Base-by-base conservation (phyloP, 306 rosid species). In the Bauhinia variegata region DNA sequence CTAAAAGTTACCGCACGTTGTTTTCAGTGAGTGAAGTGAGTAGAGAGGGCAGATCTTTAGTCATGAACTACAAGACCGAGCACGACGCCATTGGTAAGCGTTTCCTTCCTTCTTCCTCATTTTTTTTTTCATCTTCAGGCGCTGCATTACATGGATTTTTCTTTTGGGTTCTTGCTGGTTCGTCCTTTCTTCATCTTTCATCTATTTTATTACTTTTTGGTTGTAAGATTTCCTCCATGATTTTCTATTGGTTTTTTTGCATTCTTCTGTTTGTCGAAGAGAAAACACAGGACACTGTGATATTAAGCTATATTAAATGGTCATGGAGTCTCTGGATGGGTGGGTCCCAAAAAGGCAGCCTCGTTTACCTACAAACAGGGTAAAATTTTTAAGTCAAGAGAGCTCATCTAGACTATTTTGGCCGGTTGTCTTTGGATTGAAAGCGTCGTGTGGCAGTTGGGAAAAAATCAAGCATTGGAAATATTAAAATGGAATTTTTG, bases 41-140 rank as follows among this genome's bases (percentile, higher is more conserved):
- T 36, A 36, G 41, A 6, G 9, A 5, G 8, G 41, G 41, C 28
- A 2, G 28, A 23, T 23, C 28, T 2, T 36, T 9, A 36, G 41
- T 4, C 41, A 42, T 42, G 48, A 14, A 42, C 17, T 47, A n/a
- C 31, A 59, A 9, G 59, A 49, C 34, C 14, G 42, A 64, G 15
- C 77, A 65, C 57, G 61, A 41, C 58, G 14, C 63, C 50, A 6
- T 60, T 28, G 80, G 84, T 79, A 79, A 74, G 18, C 31, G 10
- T 18, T 23, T 23, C 28, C 28, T 23, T 23, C 28, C 28, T 23
- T 23, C 28, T 23, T 23, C 28, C 28, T 1, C 28, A 1, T 23
- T 23, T 23, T 23, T 23, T 23, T 23, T 23, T 23, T 23, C 28
- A 2, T 23, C 2, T 23, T 23, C 28, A 2, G 28, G 1, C 2